Evolutionary conservation across 2,329 filamentous ascomycete genomes (phyloP).

Genomic region (Colletotrichum tofieldiae): DNA sequence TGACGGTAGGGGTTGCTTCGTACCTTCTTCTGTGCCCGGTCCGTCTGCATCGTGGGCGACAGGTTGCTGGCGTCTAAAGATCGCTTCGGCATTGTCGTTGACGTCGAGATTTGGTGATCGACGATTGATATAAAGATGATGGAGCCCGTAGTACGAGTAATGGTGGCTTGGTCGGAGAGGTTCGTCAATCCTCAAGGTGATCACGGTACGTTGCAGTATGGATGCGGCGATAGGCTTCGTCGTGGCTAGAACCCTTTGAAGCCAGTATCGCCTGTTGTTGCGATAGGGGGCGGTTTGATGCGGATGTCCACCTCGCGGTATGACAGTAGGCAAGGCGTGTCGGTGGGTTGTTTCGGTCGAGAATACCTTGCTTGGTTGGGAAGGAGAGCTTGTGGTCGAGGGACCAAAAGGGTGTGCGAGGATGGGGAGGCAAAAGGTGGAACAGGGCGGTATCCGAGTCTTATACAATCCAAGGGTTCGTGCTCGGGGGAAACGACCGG

Average conservation of each 20-base stretch:
- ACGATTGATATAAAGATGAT: slow-evolving; percentile 24
- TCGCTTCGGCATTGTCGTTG: slow-evolving; percentile 57
- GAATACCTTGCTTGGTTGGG: background rate
- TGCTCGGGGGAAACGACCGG: slow-evolving; percentile 27
- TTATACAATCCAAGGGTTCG: slow-evolving; percentile 39
- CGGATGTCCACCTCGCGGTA: no score
- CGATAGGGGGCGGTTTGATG: background rate
- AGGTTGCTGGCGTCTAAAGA: slow-evolving; percentile 50
- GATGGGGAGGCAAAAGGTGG: background rate
- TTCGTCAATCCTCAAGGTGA: background rate
- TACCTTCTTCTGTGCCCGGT: slow-evolving; percentile 51
- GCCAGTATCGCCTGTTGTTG: slow-evolving; percentile 21
- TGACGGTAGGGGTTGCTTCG: slow-evolving; percentile 18
- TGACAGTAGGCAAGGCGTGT: background rate
- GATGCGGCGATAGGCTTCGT: slow-evolving; percentile 30
- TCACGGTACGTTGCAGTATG: background rate
- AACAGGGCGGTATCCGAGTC: slow-evolving; percentile 35
- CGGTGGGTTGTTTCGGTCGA: background rate
- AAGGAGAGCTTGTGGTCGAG: slow-evolving; percentile 2
- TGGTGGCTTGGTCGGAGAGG: slow-evolving; percentile 1
- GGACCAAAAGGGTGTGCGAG: slow-evolving; percentile 15
- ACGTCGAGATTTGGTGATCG: slow-evolving; percentile 31
- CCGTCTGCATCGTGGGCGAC: slow-evolving; percentile 50
- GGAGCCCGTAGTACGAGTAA: background rate
- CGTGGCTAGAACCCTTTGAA: slow-evolving; percentile 39